phyloP scores from a whole-genome alignment of 257 asterid genomes.

The Nicotiana tabacum region DNA sequence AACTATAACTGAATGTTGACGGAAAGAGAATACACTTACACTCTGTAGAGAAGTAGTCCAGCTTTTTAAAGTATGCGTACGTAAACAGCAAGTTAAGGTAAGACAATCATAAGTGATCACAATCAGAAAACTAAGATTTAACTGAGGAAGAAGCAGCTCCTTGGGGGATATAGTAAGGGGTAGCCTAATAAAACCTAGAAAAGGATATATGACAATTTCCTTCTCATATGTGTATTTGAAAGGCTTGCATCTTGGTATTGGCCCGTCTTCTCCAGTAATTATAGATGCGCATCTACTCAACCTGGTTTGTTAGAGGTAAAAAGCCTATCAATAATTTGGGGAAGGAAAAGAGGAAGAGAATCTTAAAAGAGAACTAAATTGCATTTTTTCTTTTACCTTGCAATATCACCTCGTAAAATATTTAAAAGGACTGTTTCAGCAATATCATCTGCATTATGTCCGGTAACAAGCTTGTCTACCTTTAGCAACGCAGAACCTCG shows the following conservation, averaged over 20 bases:
- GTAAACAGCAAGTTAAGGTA: slow-evolving; percentile 66
- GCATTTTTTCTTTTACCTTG: slow-evolving; percentile 49
- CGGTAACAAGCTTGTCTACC: slow-evolving; percentile 95
- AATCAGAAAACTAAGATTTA: neutral
- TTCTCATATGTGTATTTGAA: slow-evolving; percentile 97
- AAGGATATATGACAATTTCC: slow-evolving; percentile 98
- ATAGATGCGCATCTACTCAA: slow-evolving; percentile 90
- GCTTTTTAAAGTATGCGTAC: slow-evolving; percentile 92
- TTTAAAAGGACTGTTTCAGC: slow-evolving; percentile 97
- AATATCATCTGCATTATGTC: slow-evolving; percentile 97
- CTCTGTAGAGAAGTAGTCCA: slow-evolving; percentile 98
- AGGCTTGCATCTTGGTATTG: slow-evolving; percentile 99
- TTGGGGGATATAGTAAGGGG: neutral
- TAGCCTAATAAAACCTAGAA: slow-evolving; percentile 8
- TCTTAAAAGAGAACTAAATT: neutral
- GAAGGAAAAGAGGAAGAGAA: neutral
- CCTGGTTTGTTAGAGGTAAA: slow-evolving; percentile 34
- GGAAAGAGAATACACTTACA: slow-evolving; percentile 46
- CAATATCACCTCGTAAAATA: slow-evolving; percentile 96
- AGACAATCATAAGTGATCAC: slow-evolving; percentile 1
- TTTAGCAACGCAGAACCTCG: slow-evolving; percentile 93
- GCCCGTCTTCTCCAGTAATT: slow-evolving; percentile 96
- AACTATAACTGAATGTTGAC: slow-evolving; percentile 5
- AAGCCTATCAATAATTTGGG: slow-evolving; percentile 8
- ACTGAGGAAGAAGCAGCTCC: neutral